phyloP scores from a whole-genome alignment of 2,329 filamentous ascomycete species.

The Aspergillaceae sp. region DNA sequence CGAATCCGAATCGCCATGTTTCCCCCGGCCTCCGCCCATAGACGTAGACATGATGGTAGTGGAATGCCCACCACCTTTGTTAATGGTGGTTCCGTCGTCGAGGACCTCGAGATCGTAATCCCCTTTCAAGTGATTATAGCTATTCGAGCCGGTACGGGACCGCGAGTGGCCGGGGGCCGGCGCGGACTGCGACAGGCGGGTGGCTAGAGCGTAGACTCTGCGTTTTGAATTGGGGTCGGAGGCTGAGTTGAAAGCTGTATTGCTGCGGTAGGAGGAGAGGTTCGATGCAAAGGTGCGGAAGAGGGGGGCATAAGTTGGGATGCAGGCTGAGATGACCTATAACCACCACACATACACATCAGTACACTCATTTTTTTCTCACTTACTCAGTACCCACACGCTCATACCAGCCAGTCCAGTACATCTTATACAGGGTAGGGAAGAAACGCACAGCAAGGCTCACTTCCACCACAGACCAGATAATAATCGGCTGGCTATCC shows the following conservation, averaged over 20 bases:
- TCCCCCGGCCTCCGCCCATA: background rate
- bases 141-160: background rate
- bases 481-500: conserved; percentile 36
- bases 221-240: background rate
- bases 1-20: background rate
- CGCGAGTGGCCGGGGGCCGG: background rate
- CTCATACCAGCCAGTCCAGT: background rate
- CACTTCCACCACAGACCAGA: conserved; percentile 42
- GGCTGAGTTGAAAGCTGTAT: background rate
- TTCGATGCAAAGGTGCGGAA: conserved; percentile 18
- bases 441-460: conserved; percentile 29
- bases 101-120: background rate
- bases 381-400: too few species aligned
- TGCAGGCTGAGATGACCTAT: conserved; percentile 32
- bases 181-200: background rate
- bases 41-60: conserved; percentile 4
- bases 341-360: too few species aligned
- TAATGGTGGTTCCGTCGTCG: background rate
- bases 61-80: background rate
- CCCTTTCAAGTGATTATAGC: background rate
- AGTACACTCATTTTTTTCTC: too few species aligned
- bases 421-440: background rate
- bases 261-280: conserved; percentile 10
- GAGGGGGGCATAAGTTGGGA: conserved; percentile 39
- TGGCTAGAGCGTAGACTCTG: background rate